phyloP scores from a whole-genome alignment of 2,329 filamentous ascomycete species.

The Alternaria arbusti region DNA sequence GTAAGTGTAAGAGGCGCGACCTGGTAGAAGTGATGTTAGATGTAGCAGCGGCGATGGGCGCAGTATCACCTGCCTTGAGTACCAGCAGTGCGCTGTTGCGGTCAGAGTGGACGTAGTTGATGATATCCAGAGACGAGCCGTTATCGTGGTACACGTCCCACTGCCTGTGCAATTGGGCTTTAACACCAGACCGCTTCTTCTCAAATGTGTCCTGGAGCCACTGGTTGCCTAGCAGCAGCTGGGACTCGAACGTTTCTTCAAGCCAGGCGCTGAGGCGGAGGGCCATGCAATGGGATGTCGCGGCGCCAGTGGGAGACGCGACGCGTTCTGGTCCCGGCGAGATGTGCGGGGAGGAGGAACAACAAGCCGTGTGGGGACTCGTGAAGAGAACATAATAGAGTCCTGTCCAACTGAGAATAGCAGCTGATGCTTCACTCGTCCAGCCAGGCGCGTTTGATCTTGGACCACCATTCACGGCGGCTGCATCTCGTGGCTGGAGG shows the following conservation, averaged over 20 bases:
- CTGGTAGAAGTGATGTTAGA: conserved; percentile 14
- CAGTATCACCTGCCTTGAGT: conserved; percentile 25
- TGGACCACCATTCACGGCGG: conserved; percentile 3
- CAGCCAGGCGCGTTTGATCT: not conserved
- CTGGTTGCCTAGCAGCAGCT: conserved; percentile 28
- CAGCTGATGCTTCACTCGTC: not conserved
- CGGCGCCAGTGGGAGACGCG: conserved; percentile 16
- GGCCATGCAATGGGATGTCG: conserved; percentile 15
- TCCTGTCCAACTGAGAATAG: not conserved
- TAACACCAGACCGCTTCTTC: conserved; percentile 9
- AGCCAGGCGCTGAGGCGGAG: conserved; percentile 29
- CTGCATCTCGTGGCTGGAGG: not conserved
- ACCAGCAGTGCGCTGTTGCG: conserved; percentile 27
- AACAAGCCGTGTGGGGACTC: not conserved
- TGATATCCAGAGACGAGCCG: conserved; percentile 42
- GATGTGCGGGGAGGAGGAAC: not conserved
- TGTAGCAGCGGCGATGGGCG: not conserved
- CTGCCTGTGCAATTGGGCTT: conserved; percentile 8
- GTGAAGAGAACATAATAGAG: not conserved
- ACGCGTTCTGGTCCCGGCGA: conserved; percentile 11
- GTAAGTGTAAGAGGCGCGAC: conserved; percentile 30
- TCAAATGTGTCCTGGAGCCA: conserved; percentile 29
- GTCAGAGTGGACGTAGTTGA: conserved; percentile 13
- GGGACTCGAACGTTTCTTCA: conserved; percentile 23
- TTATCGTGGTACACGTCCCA: conserved; percentile 44